These are phyloP conservation scores for Aquanectria penicillioides DNA, from an alignment of 2,329 filamentous ascomycete genomes.

Conservation along the genomic window DNA sequence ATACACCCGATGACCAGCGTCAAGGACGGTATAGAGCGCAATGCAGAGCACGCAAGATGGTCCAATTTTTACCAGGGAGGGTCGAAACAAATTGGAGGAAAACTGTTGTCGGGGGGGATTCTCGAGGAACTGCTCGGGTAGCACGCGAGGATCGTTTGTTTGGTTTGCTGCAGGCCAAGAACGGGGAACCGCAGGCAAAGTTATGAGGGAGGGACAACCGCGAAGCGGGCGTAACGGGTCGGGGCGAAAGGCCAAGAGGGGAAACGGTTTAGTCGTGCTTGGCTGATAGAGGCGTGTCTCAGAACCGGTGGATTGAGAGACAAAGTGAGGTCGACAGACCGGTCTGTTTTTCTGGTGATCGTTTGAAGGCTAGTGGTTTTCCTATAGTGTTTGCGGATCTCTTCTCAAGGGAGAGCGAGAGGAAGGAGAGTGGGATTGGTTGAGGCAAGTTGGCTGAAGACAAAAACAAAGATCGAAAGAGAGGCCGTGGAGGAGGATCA, in stretches of 20 bases:
- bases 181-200: slow-evolving; percentile 38
- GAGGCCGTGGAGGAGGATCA: too few species aligned
- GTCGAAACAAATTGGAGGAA: not conserved
- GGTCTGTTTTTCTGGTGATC: slow-evolving; percentile 24
- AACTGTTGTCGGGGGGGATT: slow-evolving; percentile 15
- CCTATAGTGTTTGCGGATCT: slow-evolving; percentile 30
- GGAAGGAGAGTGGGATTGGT: slow-evolving; percentile 7
- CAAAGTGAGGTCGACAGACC: slow-evolving; percentile 34
- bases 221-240: slow-evolving; percentile 25
- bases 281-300: slow-evolving; percentile 38
- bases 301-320: slow-evolving; percentile 35
- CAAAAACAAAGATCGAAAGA: slow-evolving; percentile 6
- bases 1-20: slow-evolving; percentile 3
- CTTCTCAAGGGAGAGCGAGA: slow-evolving; percentile 36
- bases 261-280: slow-evolving; percentile 34
- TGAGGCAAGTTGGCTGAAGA: slow-evolving; percentile 16
- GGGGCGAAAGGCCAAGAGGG: slow-evolving; percentile 28
- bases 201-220: slow-evolving; percentile 27
- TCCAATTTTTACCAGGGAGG: slow-evolving; percentile 25
- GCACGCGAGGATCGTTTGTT: slow-evolving; percentile 32
- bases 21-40: not conserved
- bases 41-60: slow-evolving; percentile 6
- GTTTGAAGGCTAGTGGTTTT: slow-evolving; percentile 22
- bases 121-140: slow-evolving; percentile 28
- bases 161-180: slow-evolving; percentile 39